Evolutionary conservation across 1,284 basidiomycete genomes (phyloP).

Genomic region (Ganoderma resinaceum): DNA sequence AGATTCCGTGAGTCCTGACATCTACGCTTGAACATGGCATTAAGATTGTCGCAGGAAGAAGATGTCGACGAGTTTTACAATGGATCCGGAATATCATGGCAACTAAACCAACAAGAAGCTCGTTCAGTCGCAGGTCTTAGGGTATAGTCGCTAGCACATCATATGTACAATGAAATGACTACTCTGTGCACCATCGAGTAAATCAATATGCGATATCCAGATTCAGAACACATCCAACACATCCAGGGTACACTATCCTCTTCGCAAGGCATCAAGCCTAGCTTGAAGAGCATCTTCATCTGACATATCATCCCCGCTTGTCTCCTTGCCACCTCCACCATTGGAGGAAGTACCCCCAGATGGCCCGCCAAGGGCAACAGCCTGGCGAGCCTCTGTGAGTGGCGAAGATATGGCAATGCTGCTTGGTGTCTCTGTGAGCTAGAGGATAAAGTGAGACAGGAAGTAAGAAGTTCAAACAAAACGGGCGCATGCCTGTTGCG

Average conservation of each 20-base stretch:
- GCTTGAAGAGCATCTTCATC: constrained; percentile 72
- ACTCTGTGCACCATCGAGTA: constrained; percentile 25
- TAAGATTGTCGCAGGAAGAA: constrained; percentile 67
- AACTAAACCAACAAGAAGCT: constrained; percentile 81
- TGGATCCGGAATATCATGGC: constrained; percentile 91
- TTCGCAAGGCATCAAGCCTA: constrained; percentile 35
- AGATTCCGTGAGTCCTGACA: constrained; percentile 67
- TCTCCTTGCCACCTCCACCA: constrained; percentile 38
- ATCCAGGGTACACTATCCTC: constrained; percentile 25
- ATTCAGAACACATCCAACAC: background rate
- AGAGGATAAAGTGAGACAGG: constrained; percentile 19
- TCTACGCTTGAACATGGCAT: background rate
- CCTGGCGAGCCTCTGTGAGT: constrained; percentile 69
- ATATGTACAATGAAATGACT: constrained; percentile 23
- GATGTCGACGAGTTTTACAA: constrained; percentile 93
- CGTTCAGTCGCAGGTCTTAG: constrained; percentile 72
- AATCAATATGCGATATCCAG: constrained; percentile 10
- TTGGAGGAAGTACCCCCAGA: constrained; percentile 40
- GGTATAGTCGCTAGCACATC: constrained; percentile 44
- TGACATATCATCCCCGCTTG: constrained; percentile 50
- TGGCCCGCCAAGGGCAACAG: constrained; percentile 82
- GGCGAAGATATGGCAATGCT: constrained; percentile 71
- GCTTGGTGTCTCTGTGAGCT: constrained; percentile 88
- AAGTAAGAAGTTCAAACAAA: background rate
- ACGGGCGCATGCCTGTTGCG: constrained; percentile 72